phyloP scores from a whole-genome alignment of 805 yeast species.

The Candida loeiensis region DNA sequence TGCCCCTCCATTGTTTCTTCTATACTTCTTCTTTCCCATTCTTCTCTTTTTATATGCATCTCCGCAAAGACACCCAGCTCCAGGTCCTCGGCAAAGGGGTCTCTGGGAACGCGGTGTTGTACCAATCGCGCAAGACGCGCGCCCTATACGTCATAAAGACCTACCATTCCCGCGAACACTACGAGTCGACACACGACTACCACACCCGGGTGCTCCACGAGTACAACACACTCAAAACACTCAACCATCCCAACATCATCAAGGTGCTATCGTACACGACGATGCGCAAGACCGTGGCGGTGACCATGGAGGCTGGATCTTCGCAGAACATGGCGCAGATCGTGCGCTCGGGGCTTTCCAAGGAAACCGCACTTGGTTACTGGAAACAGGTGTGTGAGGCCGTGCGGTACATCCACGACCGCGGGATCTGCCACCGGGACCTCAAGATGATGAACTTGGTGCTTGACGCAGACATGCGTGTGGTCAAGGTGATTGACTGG shows the following conservation, averaged over 20 bases:
- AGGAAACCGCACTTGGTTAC: slow-evolving; percentile 22
- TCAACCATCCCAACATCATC: slow-evolving; percentile 35
- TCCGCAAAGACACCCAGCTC: not conserved
- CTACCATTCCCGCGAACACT: slow-evolving; percentile 36
- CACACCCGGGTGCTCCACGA: slow-evolving; percentile 36
- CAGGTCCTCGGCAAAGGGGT: slow-evolving; percentile 19
- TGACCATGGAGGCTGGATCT: slow-evolving; percentile 34
- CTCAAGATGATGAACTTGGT: slow-evolving; percentile 47
- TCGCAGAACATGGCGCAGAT: slow-evolving; percentile 14
- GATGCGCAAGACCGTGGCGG: slow-evolving; percentile 19
- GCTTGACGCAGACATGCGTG: slow-evolving; percentile 21
- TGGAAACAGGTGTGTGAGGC: slow-evolving; percentile 43
- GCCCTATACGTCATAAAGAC: slow-evolving; percentile 42
- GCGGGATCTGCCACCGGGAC: slow-evolving; percentile 46
- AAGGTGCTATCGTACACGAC: slow-evolving; percentile 26
- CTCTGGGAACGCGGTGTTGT: slow-evolving; percentile 34
- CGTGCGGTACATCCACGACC: slow-evolving; percentile 35
- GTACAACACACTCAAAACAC: slow-evolving; percentile 23
- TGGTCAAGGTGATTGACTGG: slow-evolving; percentile 45
- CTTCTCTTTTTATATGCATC: not conserved
- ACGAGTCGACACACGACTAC: slow-evolving; percentile 41
- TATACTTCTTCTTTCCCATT: not conserved
- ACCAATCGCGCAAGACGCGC: slow-evolving; percentile 4
- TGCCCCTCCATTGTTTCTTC: not conserved
- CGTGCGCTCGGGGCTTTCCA: slow-evolving; percentile 6